These are phyloP conservation scores for Entoloma clypeatum DNA, from an alignment of 1,284 basidiomycete species.

Conservation along the genomic window DNA sequence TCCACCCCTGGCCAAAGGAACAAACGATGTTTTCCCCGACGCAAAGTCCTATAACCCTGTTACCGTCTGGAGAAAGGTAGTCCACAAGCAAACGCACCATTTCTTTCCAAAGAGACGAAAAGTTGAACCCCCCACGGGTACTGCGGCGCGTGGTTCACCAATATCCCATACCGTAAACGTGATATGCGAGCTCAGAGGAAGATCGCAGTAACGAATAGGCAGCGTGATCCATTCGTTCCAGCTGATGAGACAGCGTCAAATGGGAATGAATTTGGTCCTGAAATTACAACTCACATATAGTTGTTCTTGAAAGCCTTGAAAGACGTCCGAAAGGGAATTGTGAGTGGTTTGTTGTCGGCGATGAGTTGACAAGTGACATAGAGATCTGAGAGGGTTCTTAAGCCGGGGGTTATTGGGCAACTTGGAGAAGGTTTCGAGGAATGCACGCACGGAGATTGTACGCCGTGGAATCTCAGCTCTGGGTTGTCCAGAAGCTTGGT, in stretches of 20 bases:
- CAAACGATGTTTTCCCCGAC: constrained; percentile 88
- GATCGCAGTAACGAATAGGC: constrained; percentile 87
- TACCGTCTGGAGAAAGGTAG: neutral
- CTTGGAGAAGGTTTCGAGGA: constrained; percentile 9
- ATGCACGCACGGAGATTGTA: constrained; percentile 66
- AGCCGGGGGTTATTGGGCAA: constrained; percentile 26
- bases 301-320: constrained; percentile 88
- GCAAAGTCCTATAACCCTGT: constrained; percentile 63
- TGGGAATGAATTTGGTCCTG: neutral
- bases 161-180: constrained; percentile 96
- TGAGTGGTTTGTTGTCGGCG: constrained; percentile 90
- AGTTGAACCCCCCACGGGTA: constrained; percentile 86
- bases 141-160: constrained; percentile 68
- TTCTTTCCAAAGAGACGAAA: constrained; percentile 90
- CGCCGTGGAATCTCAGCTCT: constrained; percentile 74
- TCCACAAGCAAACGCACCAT: constrained; percentile 48
- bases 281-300: constrained; percentile 57
- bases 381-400: constrained; percentile 81
- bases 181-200: constrained; percentile 85
- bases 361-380: constrained; percentile 90
- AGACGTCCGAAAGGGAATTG: constrained; percentile 85
- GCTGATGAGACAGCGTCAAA: constrained; percentile 37
- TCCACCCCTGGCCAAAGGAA: constrained; percentile 79
- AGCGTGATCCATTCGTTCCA: constrained; percentile 96
- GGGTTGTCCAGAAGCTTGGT: constrained; percentile 77